Evolutionary conservation across 345 rosid genomes (phyloP).

Genomic region (Ceriops decandra): DNA sequence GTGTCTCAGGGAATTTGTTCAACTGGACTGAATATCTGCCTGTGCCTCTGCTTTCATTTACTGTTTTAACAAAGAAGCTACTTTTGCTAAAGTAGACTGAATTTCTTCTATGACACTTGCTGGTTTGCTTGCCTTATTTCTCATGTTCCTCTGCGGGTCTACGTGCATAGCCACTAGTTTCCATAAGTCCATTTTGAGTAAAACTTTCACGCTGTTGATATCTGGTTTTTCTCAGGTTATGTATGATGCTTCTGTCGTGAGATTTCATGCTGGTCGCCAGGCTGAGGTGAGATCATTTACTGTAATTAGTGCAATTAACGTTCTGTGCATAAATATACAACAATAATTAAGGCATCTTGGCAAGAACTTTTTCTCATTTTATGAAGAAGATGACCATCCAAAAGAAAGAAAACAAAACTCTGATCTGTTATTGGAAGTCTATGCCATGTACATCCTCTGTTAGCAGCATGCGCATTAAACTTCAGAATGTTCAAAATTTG

Average conservation of each 20-base stretch:
- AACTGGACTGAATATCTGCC: not conserved
- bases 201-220: slow-evolving; percentile 6
- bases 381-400: not conserved
- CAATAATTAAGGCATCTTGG: not conserved
- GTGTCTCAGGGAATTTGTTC: not conserved
- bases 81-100: not conserved
- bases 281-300: slow-evolving; percentile 46
- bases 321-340: not conserved
- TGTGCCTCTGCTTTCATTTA: not conserved
- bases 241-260: slow-evolving; percentile 68
- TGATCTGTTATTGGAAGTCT: not conserved
- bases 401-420: not conserved
- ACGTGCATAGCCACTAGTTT: not conserved
- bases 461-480: too few relatives aligned
- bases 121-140: not conserved
- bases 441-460: too few relatives aligned
- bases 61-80: not conserved
- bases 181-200: not conserved
- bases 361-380: not conserved
- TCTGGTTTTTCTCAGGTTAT: slow-evolving; percentile 43
- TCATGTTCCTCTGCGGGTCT: not conserved
- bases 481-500: too few relatives aligned
- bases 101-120: not conserved
- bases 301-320: not conserved
- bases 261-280: slow-evolving; percentile 70